Conservation (phyloP, 805 yeast genomes). For the Spathaspora gorwiae region DNA sequence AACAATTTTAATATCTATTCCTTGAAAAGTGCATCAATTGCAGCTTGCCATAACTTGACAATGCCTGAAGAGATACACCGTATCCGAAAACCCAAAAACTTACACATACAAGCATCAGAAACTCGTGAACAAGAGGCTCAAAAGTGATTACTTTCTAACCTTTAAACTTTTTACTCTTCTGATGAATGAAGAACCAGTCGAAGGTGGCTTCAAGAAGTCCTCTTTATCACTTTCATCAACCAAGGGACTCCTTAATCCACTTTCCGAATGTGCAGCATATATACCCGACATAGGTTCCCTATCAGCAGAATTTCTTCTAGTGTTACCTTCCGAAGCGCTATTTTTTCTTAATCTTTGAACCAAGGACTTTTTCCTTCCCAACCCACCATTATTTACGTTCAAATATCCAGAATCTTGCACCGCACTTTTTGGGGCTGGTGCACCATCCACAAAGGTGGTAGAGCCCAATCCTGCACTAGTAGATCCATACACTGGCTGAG, state of each 20-base stretch:
- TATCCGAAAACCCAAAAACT: too few species aligned
- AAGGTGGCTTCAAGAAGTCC: slow-evolving; percentile 9
- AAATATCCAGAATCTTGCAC: slow-evolving; percentile 22
- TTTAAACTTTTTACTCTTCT: slow-evolving; percentile 87
- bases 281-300: slow-evolving; percentile 6
- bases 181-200: slow-evolving; percentile 53
- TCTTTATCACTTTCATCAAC: slow-evolving; percentile 9
- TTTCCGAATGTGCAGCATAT: slow-evolving; percentile 5
- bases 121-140: too few species aligned
- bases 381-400: slow-evolving; percentile 32
- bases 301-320: slow-evolving; percentile 31
- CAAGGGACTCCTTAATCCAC: slow-evolving; percentile 12
- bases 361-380: slow-evolving; percentile 81
- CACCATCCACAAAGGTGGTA: slow-evolving; percentile 90
- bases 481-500: slow-evolving; percentile 78
- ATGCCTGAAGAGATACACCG: too few species aligned
- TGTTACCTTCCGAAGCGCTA: slow-evolving; percentile 25
- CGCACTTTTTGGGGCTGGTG: slow-evolving; percentile 69
- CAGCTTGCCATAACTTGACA: too few species aligned
- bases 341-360: slow-evolving; percentile 57
- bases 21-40: too few species aligned
- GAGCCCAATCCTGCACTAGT: slow-evolving; percentile 87
- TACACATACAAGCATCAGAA: too few species aligned
- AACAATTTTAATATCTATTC: too few species aligned
- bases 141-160: slow-evolving; percentile 41